phyloP scores from a whole-genome alignment of 1,284 basidiomycete genomes.

The Agroathelia rolfsii region DNA sequence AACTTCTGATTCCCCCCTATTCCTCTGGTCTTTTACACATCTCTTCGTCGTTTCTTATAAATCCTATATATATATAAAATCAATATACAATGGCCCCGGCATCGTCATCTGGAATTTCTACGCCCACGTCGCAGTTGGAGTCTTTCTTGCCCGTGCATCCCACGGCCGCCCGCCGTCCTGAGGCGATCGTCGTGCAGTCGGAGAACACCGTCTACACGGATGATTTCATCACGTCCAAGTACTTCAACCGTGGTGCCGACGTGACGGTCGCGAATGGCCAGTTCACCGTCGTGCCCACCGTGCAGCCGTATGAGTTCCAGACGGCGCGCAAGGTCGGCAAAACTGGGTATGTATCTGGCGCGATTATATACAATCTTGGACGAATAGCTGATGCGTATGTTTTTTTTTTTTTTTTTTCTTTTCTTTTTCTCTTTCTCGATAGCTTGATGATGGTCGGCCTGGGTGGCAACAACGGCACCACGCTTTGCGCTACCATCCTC shows the following conservation, averaged over 20 bases:
- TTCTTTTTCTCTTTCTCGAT: constrained; percentile 10
- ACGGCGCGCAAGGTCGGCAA: constrained; percentile 82
- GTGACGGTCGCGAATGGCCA: constrained; percentile 65
- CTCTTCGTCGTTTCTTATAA: constrained; percentile 12
- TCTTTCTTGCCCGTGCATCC: constrained; percentile 69
- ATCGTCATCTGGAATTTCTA: constrained; percentile 53
- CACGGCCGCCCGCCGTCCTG: constrained; percentile 70
- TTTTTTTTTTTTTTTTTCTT: constrained; percentile 7
- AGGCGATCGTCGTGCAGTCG: constrained; percentile 77
- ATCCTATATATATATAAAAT: constrained; percentile 15
- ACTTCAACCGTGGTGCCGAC: constrained; percentile 73
- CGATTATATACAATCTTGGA: no score
- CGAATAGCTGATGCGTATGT: no score
- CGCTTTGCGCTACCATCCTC: constrained; percentile 88
- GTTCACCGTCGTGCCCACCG: constrained; percentile 70
- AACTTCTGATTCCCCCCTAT: constrained; percentile 31
- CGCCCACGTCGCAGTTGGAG: constrained; percentile 57
- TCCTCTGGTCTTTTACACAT: constrained; percentile 12
- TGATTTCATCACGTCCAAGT: constrained; percentile 77
- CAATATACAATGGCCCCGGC: constrained; percentile 38
- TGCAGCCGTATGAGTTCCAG: constrained; percentile 83
- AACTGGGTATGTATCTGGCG: constrained; percentile 91
- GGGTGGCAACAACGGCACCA: constrained; percentile 97
- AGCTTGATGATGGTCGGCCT: constrained; percentile 96
- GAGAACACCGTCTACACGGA: constrained; percentile 76